phyloP scores from a whole-genome alignment of 2,329 filamentous ascomycete genomes.

The Xylaria sp. region DNA sequence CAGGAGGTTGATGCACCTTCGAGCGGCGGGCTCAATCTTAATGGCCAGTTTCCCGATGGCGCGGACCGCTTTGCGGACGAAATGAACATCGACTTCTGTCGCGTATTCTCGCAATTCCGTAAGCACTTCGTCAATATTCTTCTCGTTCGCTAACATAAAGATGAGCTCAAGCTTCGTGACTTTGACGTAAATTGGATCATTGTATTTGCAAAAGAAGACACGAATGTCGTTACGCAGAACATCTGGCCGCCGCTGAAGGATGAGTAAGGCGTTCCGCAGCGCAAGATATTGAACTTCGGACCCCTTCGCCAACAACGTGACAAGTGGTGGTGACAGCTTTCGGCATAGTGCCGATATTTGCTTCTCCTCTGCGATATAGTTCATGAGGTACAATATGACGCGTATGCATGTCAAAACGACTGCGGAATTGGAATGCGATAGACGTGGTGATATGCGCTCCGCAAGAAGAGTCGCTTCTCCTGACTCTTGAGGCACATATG shows the following conservation, averaged over 20 bases:
- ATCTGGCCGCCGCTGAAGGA: conserved; percentile 89
- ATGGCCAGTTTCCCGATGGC: conserved; percentile 98
- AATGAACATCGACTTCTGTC: conserved; percentile 98
- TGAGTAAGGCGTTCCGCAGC: conserved; percentile 89
- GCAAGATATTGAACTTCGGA: conserved; percentile 98
- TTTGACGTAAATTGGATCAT: conserved; percentile 99
- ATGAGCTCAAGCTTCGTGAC: conserved; percentile 98
- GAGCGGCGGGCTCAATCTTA: conserved; percentile 95
- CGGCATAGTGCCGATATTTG: conserved; percentile 85
- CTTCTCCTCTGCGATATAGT: conserved; percentile 93
- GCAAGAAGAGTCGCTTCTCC: conserved; percentile 87
- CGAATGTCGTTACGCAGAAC: conserved; percentile 95
- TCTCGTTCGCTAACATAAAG: conserved; percentile 96
- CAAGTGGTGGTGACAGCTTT: conserved; percentile 92
- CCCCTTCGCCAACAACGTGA: conserved; percentile 93
- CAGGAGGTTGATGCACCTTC: conserved; percentile 88
- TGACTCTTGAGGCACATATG: conserved; percentile 92
- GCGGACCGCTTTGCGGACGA: conserved; percentile 95
- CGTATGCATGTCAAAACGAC: conserved; percentile 96
- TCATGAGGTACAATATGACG: conserved; percentile 97
- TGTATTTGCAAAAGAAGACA: conserved; percentile 99
- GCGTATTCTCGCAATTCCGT: conserved; percentile 96
- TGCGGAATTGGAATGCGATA: conserved; percentile 96
- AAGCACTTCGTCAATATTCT: conserved; percentile 93
- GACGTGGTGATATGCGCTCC: conserved; percentile 90